These are phyloP conservation scores for Botrytis cinerea DNA, from an alignment of 2,329 filamentous ascomycete species.

Conservation along the genomic window DNA sequence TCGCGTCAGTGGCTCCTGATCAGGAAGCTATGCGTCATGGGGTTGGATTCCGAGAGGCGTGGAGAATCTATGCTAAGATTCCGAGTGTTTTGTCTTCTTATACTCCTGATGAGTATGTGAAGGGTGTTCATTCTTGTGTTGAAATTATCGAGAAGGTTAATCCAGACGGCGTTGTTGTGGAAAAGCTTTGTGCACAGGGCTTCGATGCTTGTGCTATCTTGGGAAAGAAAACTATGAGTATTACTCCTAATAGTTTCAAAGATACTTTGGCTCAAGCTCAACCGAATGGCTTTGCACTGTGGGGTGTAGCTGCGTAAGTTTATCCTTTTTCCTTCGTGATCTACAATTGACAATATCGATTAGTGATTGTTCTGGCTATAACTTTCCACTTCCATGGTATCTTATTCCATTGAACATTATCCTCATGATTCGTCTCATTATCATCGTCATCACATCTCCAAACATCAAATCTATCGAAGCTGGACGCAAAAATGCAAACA, in stretches of 20 bases:
- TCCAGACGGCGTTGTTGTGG: slow-evolving; percentile 47
- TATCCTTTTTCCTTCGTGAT: background rate
- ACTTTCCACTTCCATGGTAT: slow-evolving; percentile 50
- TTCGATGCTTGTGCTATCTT: slow-evolving; percentile 47
- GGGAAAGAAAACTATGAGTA: slow-evolving; percentile 42
- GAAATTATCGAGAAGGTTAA: slow-evolving; percentile 44
- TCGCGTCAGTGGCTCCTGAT: slow-evolving; percentile 35
- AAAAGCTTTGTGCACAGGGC: slow-evolving; percentile 48
- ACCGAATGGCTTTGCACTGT: slow-evolving; percentile 42
- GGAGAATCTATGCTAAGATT: slow-evolving; percentile 21
- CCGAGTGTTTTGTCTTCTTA: slow-evolving; percentile 42
- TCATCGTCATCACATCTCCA: slow-evolving; percentile 30
- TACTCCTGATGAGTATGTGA: slow-evolving; percentile 46
- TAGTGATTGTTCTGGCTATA: slow-evolving; percentile 43
- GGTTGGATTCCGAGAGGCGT: slow-evolving; percentile 8
- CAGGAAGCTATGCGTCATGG: slow-evolving; percentile 12
- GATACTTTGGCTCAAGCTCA: slow-evolving; percentile 47
- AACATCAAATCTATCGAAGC: slow-evolving; percentile 33
- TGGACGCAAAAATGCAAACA: slow-evolving; percentile 36
- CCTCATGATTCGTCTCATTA: slow-evolving; percentile 41
- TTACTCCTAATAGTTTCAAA: slow-evolving; percentile 50
- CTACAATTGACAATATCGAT: background rate
- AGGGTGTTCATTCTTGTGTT: slow-evolving; percentile 44
- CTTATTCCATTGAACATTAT: slow-evolving; percentile 48
- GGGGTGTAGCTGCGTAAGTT: slow-evolving; percentile 46